Base-by-base conservation (phyloP, 371 early-diverging fungal genomes). In the Choanephora cucurbitarum region DNA sequence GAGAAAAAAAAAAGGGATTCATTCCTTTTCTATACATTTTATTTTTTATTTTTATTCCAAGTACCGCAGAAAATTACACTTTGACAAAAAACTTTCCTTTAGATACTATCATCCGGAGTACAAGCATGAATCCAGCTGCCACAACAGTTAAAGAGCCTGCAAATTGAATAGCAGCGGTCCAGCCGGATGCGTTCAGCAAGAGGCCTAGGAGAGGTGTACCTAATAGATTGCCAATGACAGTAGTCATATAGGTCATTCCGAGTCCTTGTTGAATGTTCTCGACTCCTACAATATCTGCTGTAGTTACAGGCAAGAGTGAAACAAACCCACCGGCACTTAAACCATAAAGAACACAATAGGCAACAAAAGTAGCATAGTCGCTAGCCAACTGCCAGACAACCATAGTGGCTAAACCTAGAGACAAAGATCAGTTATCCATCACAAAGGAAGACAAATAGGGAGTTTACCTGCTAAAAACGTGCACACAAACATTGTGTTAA, bases 321-420 rank as follows among this genome's bases (percentile, higher is more conserved):
- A 79, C 71, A 44, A 74, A 82, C 0, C 74, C 82, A 10, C 86
- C 83, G 28, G 79, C 73, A n/a, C 77, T 75, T 8, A 82, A 60
- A 0, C 86, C 86, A 44, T 81, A 83, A 5, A 82, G 41, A 0
- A 72, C 64, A 24, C 68, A 69, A 33, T 52, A 75, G 0, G 52
- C 62, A 1, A 47, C 56, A 53, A 58, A 70, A 6, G 43, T 15
- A 23, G 41, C 46, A 55, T 58, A 58, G 58, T 3, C 88, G 83
- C 0, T 76, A 77, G 34, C 85, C 82, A 62, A 86, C 14, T 83
- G 83, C 90, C 90, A 90, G 33, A 88, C 53, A 3, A 85, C 47
- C 61, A 86, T 70, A 7, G 81, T 79, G 22, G 83, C 72, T 1
- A 84, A 18, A 41, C 62, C 75, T 70, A 39, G 3, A 28, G 7